phyloP scores from a whole-genome alignment of 371 early-diverging fungal genomes.

The Syncephalastrum contaminatum region DNA sequence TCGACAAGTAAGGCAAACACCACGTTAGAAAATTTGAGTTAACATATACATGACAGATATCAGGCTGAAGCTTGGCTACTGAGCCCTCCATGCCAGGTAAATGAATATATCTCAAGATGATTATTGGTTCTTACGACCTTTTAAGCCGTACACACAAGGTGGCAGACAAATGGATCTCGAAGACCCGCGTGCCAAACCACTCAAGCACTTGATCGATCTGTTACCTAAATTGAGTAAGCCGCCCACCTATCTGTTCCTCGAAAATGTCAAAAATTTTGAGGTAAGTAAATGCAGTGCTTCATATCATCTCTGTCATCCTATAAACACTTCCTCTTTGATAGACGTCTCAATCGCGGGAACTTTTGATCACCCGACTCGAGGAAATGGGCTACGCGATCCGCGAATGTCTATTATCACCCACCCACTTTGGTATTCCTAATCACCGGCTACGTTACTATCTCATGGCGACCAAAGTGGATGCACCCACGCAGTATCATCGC shows the following conservation, averaged over 20 bases:
- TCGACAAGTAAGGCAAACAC: slow-evolving; percentile 46
- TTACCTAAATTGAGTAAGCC: slow-evolving; percentile 45
- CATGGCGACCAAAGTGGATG: slow-evolving; percentile 40
- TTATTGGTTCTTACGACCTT: neutral
- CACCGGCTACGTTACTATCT: slow-evolving; percentile 68
- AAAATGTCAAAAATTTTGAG: slow-evolving; percentile 82
- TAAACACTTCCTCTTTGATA: slow-evolving; percentile 1
- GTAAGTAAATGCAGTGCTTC: slow-evolving; percentile 19
- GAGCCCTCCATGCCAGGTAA: slow-evolving; percentile 82
- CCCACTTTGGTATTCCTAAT: slow-evolving; percentile 72
- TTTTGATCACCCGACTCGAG: slow-evolving; percentile 55
- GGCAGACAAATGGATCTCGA: slow-evolving; percentile 63
- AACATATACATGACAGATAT: slow-evolving; percentile 23
- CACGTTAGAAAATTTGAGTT: neutral
- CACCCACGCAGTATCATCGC: neutral
- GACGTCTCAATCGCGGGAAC: slow-evolving; percentile 60
- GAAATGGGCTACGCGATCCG: slow-evolving; percentile 62
- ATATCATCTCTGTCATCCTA: neutral
- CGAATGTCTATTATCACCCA: slow-evolving; percentile 66
- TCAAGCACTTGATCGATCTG: slow-evolving; percentile 61
- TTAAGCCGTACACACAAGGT: slow-evolving; percentile 68
- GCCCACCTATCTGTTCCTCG: slow-evolving; percentile 65
- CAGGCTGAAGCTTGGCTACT: slow-evolving; percentile 76
- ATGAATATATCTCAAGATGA: neutral
- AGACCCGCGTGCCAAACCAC: slow-evolving; percentile 66